phyloP scores from a whole-genome alignment of 306 rosid species.

The Mimosa pudica region DNA sequence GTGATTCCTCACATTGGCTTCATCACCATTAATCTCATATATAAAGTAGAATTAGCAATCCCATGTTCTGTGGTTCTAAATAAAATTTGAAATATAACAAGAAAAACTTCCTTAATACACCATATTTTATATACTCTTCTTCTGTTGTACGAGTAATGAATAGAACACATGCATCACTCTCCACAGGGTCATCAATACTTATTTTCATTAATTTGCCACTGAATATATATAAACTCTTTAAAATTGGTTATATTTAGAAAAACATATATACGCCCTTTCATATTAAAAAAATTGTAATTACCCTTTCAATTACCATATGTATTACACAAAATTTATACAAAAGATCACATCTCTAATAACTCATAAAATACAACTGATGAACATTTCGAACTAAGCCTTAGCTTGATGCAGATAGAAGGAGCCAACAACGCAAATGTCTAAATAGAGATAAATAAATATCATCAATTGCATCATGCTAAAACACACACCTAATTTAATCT shows the following conservation, averaged over 20 bases:
- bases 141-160: neutral
- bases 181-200: no score
- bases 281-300: no score
- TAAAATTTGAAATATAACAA: no score
- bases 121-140: neutral
- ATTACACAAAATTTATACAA: no score
- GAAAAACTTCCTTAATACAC: neutral
- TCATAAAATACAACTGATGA: neutral
- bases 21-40: neutral
- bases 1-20: neutral
- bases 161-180: neutral
- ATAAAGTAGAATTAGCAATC: no score
- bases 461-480: neutral
- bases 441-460: neutral
- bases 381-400: neutral
- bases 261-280: neutral
- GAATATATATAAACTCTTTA: neutral
- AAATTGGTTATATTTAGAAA: no score
- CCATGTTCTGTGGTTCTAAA: neutral
- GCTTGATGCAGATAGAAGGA: neutral
- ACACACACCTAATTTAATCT: neutral
- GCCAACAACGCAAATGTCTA: neutral
- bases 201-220: neutral
- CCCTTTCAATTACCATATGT: neutral
- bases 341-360: neutral